Evolutionary conservation across 2,329 filamentous ascomycete genomes (phyloP).

Genomic region (Fusarium vanettenii): DNA sequence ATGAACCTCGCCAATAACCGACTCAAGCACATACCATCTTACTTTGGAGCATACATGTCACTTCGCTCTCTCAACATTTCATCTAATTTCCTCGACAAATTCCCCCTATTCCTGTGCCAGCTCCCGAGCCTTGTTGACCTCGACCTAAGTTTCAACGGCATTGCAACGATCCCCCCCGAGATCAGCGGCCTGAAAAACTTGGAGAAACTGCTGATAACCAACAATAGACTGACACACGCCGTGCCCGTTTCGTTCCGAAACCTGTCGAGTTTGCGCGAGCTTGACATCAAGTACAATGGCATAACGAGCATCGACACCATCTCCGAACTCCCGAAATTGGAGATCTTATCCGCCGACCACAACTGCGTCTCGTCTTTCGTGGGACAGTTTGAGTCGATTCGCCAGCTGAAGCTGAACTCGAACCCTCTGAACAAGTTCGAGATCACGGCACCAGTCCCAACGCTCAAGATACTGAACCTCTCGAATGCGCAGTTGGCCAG

Average conservation of each 20-base stretch:
- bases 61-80: slow-evolving; percentile 90
- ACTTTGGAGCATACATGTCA: slow-evolving; percentile 83
- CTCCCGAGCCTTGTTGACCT: slow-evolving; percentile 88
- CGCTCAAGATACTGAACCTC: slow-evolving; percentile 86
- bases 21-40: slow-evolving; percentile 79
- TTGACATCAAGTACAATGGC: slow-evolving; percentile 94
- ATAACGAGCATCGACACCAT: slow-evolving; percentile 91
- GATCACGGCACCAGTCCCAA: slow-evolving; percentile 79
- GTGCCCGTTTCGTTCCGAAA: slow-evolving; percentile 79
- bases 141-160: slow-evolving; percentile 96
- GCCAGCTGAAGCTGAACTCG: slow-evolving; percentile 89
- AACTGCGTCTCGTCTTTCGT: slow-evolving; percentile 92
- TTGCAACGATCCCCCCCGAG: slow-evolving; percentile 78
- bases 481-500: slow-evolving; percentile 92
- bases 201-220: slow-evolving; percentile 93
- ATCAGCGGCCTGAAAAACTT: slow-evolving; percentile 83
- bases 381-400: slow-evolving; percentile 86
- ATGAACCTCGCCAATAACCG: slow-evolving; percentile 95
- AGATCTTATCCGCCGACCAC: slow-evolving; percentile 90
- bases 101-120: slow-evolving; percentile 87
- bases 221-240: slow-evolving; percentile 84
- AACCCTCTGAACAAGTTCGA: slow-evolving; percentile 97
- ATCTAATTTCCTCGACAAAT: slow-evolving; percentile 88
- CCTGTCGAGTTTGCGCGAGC: slow-evolving; percentile 84
- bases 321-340: slow-evolving; percentile 84